phyloP scores from a whole-genome alignment of 169 alveolate species.

The Toxoplasma gondii region DNA sequence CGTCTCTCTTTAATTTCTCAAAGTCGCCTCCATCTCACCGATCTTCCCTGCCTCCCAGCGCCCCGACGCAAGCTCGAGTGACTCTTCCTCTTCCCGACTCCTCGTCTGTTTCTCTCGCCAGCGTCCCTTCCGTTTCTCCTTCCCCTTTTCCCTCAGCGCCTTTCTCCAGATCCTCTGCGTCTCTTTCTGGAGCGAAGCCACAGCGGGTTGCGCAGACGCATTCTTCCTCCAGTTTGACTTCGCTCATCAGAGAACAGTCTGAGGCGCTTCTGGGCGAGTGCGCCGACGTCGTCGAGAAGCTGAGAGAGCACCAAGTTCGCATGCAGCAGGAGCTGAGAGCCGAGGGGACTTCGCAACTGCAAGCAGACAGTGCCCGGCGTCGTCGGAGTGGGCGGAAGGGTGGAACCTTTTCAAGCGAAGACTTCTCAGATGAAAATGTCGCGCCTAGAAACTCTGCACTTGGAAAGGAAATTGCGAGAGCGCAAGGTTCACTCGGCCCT shows the following conservation, averaged over 20 bases:
- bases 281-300: not conserved
- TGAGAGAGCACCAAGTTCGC: not conserved
- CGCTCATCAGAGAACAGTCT: conserved; percentile 13
- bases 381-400: too few relatives aligned
- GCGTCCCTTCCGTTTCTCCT: not conserved
- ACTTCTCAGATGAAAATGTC: not conserved
- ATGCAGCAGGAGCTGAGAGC: not conserved
- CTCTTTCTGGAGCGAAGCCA: not conserved
- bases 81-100: not conserved
- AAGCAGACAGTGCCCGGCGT: too few relatives aligned
- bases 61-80: too few relatives aligned
- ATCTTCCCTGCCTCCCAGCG: too few relatives aligned
- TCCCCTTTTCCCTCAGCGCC: not conserved
- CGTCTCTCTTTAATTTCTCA: too few relatives aligned
- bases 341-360: not conserved
- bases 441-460: not conserved
- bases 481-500: not conserved
- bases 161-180: not conserved
- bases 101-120: too few relatives aligned
- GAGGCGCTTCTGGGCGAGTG: conserved; percentile 22
- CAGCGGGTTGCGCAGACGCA: not conserved
- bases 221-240: not conserved
- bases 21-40: too few relatives aligned
- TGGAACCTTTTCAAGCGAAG: not conserved
- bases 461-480: not conserved